These are phyloP conservation scores for Glaciozyma martinii DNA, from an alignment of 768 basidiomycete genomes.

Conservation along the genomic window DNA sequence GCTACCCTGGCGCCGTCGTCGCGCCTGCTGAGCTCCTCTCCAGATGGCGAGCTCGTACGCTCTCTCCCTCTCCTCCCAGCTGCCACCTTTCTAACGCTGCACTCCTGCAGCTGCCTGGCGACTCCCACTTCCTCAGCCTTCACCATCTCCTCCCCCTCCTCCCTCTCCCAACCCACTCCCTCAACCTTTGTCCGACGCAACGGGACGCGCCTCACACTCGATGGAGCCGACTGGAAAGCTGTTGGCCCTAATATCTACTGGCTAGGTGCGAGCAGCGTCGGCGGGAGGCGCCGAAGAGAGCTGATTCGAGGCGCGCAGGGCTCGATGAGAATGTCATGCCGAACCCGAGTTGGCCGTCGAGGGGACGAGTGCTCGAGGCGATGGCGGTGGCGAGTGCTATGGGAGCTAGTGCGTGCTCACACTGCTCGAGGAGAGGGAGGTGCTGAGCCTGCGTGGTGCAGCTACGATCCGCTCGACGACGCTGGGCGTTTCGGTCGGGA, in stretches of 20 bases:
- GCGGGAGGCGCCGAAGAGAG: not conserved
- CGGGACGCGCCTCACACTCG: constrained; percentile 22
- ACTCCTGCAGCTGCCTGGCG: constrained; percentile 1
- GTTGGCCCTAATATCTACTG: constrained; percentile 36
- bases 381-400: constrained; percentile 34
- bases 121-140: constrained; percentile 4
- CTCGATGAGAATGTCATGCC: constrained; percentile 35
- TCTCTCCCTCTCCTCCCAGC: too few relatives aligned
- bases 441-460: not conserved
- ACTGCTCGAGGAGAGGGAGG: not conserved
- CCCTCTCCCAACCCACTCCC: constrained; percentile 1
- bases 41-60: too few relatives aligned
- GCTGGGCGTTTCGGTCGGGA: constrained; percentile 38
- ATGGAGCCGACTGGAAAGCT: constrained; percentile 21
- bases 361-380: constrained; percentile 27
- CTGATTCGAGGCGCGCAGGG: constrained; percentile 11
- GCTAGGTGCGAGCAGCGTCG: not conserved
- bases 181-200: constrained; percentile 24
- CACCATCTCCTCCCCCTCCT: constrained; percentile 10
- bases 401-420: constrained; percentile 29
- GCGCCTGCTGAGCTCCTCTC: too few relatives aligned
- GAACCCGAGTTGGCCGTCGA: constrained; percentile 23
- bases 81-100: too few relatives aligned
- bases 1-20: too few relatives aligned
- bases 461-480: constrained; percentile 37